Evolutionary conservation across 2,329 filamentous ascomycete genomes (phyloP), one percentile per base, ranked within the genome.

Genomic region (Fusarium goolgardi): DNA sequence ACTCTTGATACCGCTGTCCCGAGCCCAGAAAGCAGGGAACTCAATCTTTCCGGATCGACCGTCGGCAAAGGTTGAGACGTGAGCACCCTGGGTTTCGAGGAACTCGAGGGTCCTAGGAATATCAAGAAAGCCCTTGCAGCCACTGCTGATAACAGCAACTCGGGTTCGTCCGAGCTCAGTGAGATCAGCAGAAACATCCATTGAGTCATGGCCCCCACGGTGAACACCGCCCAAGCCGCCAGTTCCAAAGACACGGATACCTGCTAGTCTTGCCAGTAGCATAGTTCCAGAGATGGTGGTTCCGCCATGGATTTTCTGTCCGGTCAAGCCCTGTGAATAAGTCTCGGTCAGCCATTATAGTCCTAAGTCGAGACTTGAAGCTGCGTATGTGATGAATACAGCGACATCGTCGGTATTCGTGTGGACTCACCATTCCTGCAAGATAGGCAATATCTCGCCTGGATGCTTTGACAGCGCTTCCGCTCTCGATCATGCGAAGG

Each of bases 51-150:
- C 91, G 27, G 81, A 79, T 37, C 92, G 86, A 2, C 92, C 93
- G 78, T 97, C 93, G 25, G 93, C 90, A 81, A 98, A 99, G 4
- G 96, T 98, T 5, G 89, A 91, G 1, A 97, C 94, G 37, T 90
- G 86, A 23, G 93, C 94, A 12, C 92, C 92, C 75, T 90, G 88
- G 1, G 88, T 90, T 77, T 90, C 88, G 21, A 90, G 82, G 71
- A 85, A 85, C 81, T 99, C 96, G 7, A 99, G 84, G 0, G 96
- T 99, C 53, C 93, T 86, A 4, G 91, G 89, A 62, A 97, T 94
- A 76, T 99, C 96, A 37, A 99, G 84, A 78, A 99, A 98, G 65
- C 95, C 96, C 81, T 99, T 99, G 81, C 93, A 96, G 16, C 96
- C 96, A 69, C 92, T 93, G 78, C 91, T 92, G 53, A 99, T 84